A percentile compares a stretch with the other conserved stretches of the same genome.
phyloP scores from a whole-genome alignment of 768 basidiomycete genomes.

The Kondoa subrosea region DNA sequence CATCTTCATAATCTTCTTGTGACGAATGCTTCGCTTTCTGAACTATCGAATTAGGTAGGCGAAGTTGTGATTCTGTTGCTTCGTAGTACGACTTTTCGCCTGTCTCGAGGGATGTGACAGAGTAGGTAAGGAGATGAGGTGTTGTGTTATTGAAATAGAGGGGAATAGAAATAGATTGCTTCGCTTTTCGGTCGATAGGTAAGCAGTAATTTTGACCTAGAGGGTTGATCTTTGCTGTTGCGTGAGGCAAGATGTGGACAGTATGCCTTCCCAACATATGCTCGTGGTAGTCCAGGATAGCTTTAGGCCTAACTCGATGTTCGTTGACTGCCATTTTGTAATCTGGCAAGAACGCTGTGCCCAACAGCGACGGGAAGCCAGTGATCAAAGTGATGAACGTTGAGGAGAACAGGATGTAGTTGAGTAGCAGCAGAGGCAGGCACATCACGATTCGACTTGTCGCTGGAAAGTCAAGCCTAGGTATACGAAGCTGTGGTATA shows the following conservation, averaged over 20 bases:
- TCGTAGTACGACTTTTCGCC: background rate
- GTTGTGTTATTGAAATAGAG: slow-evolving; percentile 77
- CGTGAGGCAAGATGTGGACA: slow-evolving; percentile 37
- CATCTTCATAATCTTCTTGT: slow-evolving; percentile 32
- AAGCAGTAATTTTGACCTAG: slow-evolving; percentile 57
- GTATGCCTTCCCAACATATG: slow-evolving; percentile 60
- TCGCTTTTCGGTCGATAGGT: slow-evolving; percentile 36
- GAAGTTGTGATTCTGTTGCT: slow-evolving; percentile 23
- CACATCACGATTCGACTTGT: slow-evolving; percentile 2
- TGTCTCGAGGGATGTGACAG: slow-evolving; percentile 47
- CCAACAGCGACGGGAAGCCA: slow-evolving; percentile 7
- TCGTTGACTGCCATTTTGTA: slow-evolving; percentile 22
- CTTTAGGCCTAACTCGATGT: slow-evolving; percentile 29
- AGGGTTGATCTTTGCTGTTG: slow-evolving; percentile 79
- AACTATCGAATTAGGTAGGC: slow-evolving; percentile 10
- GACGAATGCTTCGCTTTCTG: slow-evolving; percentile 13
- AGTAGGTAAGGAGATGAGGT: slow-evolving; percentile 54
- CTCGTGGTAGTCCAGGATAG: slow-evolving; percentile 27
- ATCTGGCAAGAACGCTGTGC: background rate
- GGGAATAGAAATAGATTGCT: slow-evolving; percentile 48
- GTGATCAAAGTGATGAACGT: background rate
- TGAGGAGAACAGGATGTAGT: slow-evolving; percentile 13
- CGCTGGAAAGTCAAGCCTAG: slow-evolving; percentile 5
- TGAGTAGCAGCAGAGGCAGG: slow-evolving; percentile 2
- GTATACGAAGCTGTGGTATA: slow-evolving; percentile 16